Evolutionary conservation across 352 stramenopile genomes (phyloP), one percentile per base, ranked within the genome.

Genomic region (Phytopythium kandeliae): DNA sequence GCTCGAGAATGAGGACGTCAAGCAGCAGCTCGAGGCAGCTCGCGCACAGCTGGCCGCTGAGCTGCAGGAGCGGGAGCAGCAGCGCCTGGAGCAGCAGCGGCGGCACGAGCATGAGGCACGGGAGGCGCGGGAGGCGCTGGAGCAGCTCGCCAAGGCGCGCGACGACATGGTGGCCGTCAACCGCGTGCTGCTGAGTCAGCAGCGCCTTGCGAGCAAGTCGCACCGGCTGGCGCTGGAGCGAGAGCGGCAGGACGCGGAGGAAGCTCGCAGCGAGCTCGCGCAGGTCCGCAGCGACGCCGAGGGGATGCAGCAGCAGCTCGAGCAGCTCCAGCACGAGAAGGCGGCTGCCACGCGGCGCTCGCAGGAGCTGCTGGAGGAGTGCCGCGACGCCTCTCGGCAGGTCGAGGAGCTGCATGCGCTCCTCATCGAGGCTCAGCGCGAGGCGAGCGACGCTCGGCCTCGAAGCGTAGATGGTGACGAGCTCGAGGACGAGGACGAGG

Each of bases 391-490:
- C 3, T 54, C 69, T 13, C 60, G 65, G 5, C 68, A 87, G 30
- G 60, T 66, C 1, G 74, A 88, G 7, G 74, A 86, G 44, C 58
- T 90, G 17, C 79, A 88, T 44, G 51, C 59, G 17, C 62, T 69
- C 12, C 63, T 88, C 9, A 69, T 87, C 25, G 61, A 25, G 43
- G 62, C 26, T 58, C 62, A 46, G 34, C 52, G 22, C 33, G 46
- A 42, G 46, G 53, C 52, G 50, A 65, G 7, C 47, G 33, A 44
- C 21, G 47, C 47, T 11, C 33, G 30, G 30, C 21, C 45, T 50
- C 26, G 8, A 5, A 11, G 5, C 31, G 31, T 6, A 10, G 25
- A 8, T 24, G 44, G 17, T 10, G 25, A 48, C 24, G 46, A 51
- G 6, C 30, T 41, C 4, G 45, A 44, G 17, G 45, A 42, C 0